Conservation (phyloP, 1,284 basidiomycete genomes). For the Meripilus lineatus region DNA sequence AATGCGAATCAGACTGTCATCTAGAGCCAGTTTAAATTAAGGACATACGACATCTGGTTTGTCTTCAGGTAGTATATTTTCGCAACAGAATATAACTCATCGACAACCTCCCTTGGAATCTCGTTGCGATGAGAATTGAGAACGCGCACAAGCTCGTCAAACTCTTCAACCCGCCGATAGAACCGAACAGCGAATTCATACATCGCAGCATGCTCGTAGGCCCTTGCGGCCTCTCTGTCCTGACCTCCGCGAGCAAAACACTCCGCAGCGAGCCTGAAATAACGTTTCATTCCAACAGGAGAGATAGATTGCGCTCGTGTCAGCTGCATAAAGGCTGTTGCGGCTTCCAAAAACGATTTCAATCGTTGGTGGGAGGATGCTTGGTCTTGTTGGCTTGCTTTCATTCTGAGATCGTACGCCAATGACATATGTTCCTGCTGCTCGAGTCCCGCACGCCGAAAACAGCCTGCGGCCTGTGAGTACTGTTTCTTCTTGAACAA, state of each 20-base stretch:
- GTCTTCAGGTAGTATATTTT: slow-evolving; percentile 48
- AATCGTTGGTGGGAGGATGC: slow-evolving; percentile 17
- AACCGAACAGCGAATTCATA: slow-evolving; percentile 41
- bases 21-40: neutral
- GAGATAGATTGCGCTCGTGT: slow-evolving; percentile 30
- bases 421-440: slow-evolving; percentile 42
- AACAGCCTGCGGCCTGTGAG: slow-evolving; percentile 57
- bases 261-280: slow-evolving; percentile 46
- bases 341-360: slow-evolving; percentile 40
- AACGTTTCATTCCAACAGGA: slow-evolving; percentile 24
- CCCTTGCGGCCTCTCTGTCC: slow-evolving; percentile 39
- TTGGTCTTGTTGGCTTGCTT: slow-evolving; percentile 37
- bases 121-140: slow-evolving; percentile 29
- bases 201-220: slow-evolving; percentile 39
- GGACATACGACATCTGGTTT: slow-evolving; percentile 39
- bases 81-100: slow-evolving; percentile 42
- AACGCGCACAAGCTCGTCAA: slow-evolving; percentile 49
- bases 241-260: slow-evolving; percentile 44
- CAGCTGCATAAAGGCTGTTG: slow-evolving; percentile 42
- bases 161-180: slow-evolving; percentile 45
- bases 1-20: neutral
- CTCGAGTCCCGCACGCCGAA: slow-evolving; percentile 43
- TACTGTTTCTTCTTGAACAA: slow-evolving; percentile 55
- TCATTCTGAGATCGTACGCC: slow-evolving; percentile 41
- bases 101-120: slow-evolving; percentile 32